Evolutionary conservation across 768 basidiomycete species (phyloP), one percentile per base, ranked within the genome.

Genomic region (Hypholoma fasciculare): DNA sequence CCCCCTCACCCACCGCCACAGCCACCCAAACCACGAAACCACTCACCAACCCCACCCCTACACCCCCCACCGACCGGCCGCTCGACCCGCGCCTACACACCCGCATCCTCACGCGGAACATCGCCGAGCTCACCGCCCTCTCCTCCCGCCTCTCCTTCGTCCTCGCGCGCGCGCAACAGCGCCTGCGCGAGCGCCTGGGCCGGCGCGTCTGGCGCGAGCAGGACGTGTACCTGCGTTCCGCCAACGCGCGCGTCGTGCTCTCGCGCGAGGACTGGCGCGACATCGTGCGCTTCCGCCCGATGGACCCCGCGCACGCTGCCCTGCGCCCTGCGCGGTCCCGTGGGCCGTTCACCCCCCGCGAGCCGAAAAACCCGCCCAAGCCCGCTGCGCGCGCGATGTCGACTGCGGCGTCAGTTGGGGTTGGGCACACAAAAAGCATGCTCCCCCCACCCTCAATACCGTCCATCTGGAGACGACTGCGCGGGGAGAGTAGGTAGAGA

Each of bases 161-260:
- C 2, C 61, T 83, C 7, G 79, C 74, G 5, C 82, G 88, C 9
- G 82, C 76, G 16, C 74, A 75, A 2, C 82, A 87, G 60, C 82
- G 90, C 16, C 56, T 84, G n/a, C 90, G 90, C 71, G 89, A 92
- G 72, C 78, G 83, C 30, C 72, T 92, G n/a, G 89, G 89, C 8
- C 83, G 91, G n/a, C 84, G 91, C 11, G 82, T 92, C 0, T 91
- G 89, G 89, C 68, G 61, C 5, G 76, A 69, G 34, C 84, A 82
- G 68, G 73, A 84, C 54, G 62, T 93, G 3, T 92, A 80, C 64
- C 54, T 91, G 19, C 17, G 44, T 9, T 16, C 40, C 40, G 40
- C 40, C 40, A 9, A 9, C 40, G 40, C 40, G 4, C 40, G 40
- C 40, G 40, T 42, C 40, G 40, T 42, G 16, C 16, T 42, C 40